Evolutionary conservation across 2,329 filamentous ascomycete genomes (phyloP).

Genomic region (Aspergillus hiratsukae): DNA sequence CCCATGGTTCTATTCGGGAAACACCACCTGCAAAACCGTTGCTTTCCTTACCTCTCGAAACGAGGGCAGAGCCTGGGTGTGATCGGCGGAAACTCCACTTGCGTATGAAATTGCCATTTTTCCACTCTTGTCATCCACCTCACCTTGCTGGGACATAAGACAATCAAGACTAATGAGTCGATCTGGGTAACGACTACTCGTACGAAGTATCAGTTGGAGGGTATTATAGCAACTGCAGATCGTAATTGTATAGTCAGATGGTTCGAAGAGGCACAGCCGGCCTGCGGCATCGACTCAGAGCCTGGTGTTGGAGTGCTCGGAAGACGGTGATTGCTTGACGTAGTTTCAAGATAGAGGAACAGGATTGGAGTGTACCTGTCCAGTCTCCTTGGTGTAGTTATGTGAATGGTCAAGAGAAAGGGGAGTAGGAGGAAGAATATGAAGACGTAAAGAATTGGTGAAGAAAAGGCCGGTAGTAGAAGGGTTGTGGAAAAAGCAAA

Average conservation of each 20-base stretch:
- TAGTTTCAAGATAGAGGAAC: background rate
- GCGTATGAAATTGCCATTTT: conserved; percentile 39
- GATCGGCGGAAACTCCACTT: conserved; percentile 28
- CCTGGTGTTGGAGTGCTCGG: background rate
- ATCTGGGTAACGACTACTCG: background rate
- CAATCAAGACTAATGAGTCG: conserved; percentile 10
- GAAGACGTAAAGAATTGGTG: background rate
- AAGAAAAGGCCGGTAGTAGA: conserved; percentile 1
- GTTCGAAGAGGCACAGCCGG: conserved; percentile 13
- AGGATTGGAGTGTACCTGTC: background rate
- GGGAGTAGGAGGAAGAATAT: background rate
- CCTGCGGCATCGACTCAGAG: conserved; percentile 11
- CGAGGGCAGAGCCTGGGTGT: conserved; percentile 33
- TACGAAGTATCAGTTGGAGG: background rate
- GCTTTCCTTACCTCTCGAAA: conserved; percentile 33
- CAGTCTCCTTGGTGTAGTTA: background rate
- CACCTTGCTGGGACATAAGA: conserved; percentile 35
- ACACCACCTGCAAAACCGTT: background rate
- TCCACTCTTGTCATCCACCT: conserved; percentile 29
- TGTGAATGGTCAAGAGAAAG: background rate
- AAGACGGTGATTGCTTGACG: background rate
- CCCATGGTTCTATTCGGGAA: background rate
- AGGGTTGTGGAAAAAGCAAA: conserved; percentile 3
- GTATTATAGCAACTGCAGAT: conserved; percentile 1
- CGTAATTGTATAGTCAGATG: background rate